phyloP scores from a whole-genome alignment of 208 protist genomes.

The Blastocrithidia nonstop region DNA sequence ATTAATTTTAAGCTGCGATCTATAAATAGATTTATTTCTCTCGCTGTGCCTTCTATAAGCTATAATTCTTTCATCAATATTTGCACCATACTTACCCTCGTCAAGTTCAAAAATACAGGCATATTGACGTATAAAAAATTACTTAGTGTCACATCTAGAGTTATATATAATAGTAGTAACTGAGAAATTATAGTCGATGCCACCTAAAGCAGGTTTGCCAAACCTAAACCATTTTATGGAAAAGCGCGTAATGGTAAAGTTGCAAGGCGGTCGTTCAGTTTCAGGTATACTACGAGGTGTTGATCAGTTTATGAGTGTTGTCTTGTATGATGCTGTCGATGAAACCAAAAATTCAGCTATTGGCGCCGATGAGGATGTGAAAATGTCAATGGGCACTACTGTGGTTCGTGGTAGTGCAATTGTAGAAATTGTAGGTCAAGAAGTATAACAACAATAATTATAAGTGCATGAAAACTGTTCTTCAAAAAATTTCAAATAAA shows the following conservation, averaged over 20 bases:
- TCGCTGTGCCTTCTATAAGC: no score
- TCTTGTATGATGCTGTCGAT: constrained; percentile 93
- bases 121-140: not conserved
- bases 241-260: constrained; percentile 85
- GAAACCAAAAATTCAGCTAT: constrained; percentile 58
- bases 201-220: constrained; percentile 40
- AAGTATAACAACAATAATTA: constrained; percentile 38
- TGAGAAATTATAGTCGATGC: constrained; percentile 16
- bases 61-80: no score
- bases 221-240: constrained; percentile 91
- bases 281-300: constrained; percentile 91
- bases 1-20: no score
- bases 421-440: constrained; percentile 78
- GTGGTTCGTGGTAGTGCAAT: constrained; percentile 85
- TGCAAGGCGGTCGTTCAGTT: constrained; percentile 91
- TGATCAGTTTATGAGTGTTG: constrained; percentile 96
- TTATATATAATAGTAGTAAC: constrained; percentile 2
- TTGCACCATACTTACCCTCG: no score
- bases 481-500: not conserved
- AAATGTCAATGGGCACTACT: constrained; percentile 77
- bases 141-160: not conserved
- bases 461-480: not conserved
- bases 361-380: constrained; percentile 10
- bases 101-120: no score
- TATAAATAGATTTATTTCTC: no score